phyloP scores from a whole-genome alignment of 2,329 filamentous ascomycete genomes.

The Penicillium sp. region DNA sequence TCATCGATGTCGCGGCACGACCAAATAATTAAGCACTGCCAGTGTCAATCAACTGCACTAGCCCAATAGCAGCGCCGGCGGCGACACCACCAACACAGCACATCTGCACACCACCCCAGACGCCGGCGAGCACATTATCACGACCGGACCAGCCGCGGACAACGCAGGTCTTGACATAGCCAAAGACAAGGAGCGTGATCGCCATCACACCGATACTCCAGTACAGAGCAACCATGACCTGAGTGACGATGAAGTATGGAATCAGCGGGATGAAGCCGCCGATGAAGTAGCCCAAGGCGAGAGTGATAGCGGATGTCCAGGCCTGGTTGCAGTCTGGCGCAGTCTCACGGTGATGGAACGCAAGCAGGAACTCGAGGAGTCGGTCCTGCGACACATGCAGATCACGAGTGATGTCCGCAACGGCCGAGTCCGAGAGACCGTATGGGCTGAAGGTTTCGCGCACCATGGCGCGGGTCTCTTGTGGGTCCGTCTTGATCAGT shows the following conservation, averaged over 20 bases:
- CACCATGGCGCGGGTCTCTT: conserved; percentile 42
- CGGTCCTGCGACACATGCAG: conserved; percentile 40
- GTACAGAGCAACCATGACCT: conserved; percentile 53
- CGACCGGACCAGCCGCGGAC: conserved; percentile 47
- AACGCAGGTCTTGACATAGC: conserved; percentile 48
- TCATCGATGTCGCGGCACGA: not conserved
- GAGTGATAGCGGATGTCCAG: conserved; percentile 61
- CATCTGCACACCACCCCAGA: conserved; percentile 65
- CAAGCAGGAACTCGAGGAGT: conserved; percentile 50
- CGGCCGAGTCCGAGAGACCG: conserved; percentile 38
- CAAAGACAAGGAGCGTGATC: conserved; percentile 43
- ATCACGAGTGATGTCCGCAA: conserved; percentile 38
- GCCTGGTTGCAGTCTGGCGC: conserved; percentile 49
- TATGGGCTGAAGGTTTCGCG: conserved; percentile 44
- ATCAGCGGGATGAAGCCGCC: conserved; percentile 71
- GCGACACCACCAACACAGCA: conserved; percentile 65
- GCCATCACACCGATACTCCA: conserved; percentile 46
- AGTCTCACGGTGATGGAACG: conserved; percentile 50
- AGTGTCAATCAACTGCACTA: conserved; percentile 59
- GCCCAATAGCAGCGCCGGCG: conserved; percentile 65
- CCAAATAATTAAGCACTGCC: conserved; percentile 11
- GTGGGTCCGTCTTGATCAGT: conserved; percentile 40
- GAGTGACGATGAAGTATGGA: conserved; percentile 64
- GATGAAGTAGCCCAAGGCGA: conserved; percentile 69
- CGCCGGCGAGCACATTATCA: conserved; percentile 54